A percentile compares a stretch with the other conserved stretches of the same genome.
Conservation (phyloP, 192 early-diverging fungal genomes). For the Coemansia sp. region DNA sequence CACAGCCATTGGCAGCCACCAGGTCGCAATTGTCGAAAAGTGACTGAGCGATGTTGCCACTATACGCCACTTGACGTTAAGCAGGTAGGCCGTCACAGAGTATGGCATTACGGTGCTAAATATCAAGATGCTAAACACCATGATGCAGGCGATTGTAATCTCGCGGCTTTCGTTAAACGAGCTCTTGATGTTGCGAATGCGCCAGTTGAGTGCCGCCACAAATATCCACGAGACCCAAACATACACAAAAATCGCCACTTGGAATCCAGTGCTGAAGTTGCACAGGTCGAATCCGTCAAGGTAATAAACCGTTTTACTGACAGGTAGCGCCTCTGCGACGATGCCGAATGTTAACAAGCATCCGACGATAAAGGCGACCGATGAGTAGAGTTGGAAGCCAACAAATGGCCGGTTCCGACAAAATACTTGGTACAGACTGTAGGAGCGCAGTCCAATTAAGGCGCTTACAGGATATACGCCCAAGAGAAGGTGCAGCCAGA, state of each 20-base stretch:
- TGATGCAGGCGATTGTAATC: slow-evolving; percentile 20
- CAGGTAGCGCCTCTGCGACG: slow-evolving; percentile 26
- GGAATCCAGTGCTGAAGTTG: slow-evolving; percentile 28
- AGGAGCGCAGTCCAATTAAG: slow-evolving; percentile 22
- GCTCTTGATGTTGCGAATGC: slow-evolving; percentile 50
- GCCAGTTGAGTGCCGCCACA: slow-evolving; percentile 32
- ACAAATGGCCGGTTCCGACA: neutral
- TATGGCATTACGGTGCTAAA: slow-evolving; percentile 42
- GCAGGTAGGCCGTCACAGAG: slow-evolving; percentile 21
- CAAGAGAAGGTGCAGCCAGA: slow-evolving; percentile 47
- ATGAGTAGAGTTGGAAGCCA: neutral
- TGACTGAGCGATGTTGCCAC: slow-evolving; percentile 40
- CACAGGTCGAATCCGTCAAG: slow-evolving; percentile 28
- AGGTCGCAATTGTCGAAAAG: slow-evolving; percentile 27
- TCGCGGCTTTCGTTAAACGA: slow-evolving; percentile 55
- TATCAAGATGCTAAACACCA: slow-evolving; percentile 26
- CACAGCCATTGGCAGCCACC: slow-evolving; percentile 48
- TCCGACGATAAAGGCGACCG: slow-evolving; percentile 10
- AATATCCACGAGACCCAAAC: slow-evolving; percentile 41
- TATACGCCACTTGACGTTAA: slow-evolving; percentile 24
- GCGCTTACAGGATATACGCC: slow-evolving; percentile 34
- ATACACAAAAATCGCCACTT: slow-evolving; percentile 35
- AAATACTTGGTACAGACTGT: slow-evolving; percentile 7
- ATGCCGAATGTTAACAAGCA: slow-evolving; percentile 28
- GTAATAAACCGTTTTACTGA: slow-evolving; percentile 17